Percentiles rank a stretch among this genome's conserved stretches.
Conservation (phyloP, 164 flowering plant species). For the Warburgia ugandensis region DNA sequence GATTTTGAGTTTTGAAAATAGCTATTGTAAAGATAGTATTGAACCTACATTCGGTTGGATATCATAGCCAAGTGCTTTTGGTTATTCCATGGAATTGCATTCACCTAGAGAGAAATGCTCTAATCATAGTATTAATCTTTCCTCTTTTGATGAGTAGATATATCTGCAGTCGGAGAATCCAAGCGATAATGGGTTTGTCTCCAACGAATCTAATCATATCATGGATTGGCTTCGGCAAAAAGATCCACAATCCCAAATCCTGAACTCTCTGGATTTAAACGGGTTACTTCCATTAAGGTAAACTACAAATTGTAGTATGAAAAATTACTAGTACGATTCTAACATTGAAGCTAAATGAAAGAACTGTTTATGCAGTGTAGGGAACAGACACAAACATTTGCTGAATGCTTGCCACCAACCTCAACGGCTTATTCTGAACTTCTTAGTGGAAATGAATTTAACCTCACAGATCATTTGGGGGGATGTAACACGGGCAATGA, state of each 20-base stretch:
- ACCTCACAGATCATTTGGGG: constrained; percentile 15
- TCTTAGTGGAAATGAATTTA: constrained; percentile 15
- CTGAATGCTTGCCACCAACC: constrained; percentile 1
- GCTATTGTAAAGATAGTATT: no score
- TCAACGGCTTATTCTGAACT: neutral
- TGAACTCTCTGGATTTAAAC: constrained; percentile 32
- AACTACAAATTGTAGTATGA: constrained; percentile 4
- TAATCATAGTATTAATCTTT: no score
- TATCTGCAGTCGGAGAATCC: constrained; percentile 13
- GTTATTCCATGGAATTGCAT: no score
- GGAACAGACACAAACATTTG: constrained; percentile 14
- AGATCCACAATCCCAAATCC: constrained; percentile 34
- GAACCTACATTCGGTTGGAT: no score
- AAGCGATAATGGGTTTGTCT: constrained; percentile 11
- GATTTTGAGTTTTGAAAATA: no score
- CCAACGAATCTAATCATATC: constrained; percentile 15
- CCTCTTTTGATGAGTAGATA: no score
- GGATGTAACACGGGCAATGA: constrained; percentile 8
- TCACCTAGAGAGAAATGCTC: no score
- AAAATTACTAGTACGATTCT: neutral
- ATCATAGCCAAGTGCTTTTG: no score
- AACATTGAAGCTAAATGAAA: neutral
- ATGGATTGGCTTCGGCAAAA: constrained; percentile 27
- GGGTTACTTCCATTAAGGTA: constrained; percentile 38
- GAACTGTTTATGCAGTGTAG: constrained; percentile 10